Evolutionary conservation across 306 rosid genomes (phyloP).

Genomic region (Rubus parviflorus): DNA sequence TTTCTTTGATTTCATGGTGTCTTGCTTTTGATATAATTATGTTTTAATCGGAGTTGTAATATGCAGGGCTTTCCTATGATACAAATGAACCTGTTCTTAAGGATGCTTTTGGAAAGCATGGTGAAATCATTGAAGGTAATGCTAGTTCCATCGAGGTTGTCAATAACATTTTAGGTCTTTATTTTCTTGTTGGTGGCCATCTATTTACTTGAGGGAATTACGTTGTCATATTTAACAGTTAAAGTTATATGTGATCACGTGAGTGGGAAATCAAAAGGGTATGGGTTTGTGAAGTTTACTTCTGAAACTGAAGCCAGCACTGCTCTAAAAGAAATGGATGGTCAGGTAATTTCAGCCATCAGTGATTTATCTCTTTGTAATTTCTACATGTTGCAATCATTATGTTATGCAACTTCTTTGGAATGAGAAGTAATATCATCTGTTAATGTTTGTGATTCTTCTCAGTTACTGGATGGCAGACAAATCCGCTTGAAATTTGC

Average conservation of each 20-base stretch:
- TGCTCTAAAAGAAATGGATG: constrained; percentile 53
- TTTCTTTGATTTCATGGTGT: background rate
- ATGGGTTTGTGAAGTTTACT: constrained; percentile 57
- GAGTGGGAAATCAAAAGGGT: constrained; percentile 64
- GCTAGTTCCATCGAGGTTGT: background rate
- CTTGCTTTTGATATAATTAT: background rate
- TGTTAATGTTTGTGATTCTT: constrained; percentile 1
- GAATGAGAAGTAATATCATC: background rate
- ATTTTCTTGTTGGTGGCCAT: background rate
- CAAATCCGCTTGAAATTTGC: constrained; percentile 53
- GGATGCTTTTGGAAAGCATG: constrained; percentile 52
- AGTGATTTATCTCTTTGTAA: background rate
- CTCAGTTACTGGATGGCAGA: constrained; percentile 58
- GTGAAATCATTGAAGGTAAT: constrained; percentile 64
- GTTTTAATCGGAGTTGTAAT: background rate
- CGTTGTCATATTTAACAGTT: constrained; percentile 28
- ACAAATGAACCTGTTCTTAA: constrained; percentile 64
- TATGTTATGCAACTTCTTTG: background rate
- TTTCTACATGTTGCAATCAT: background rate
- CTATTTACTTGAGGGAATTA: constrained; percentile 4
- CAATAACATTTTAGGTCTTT: background rate
- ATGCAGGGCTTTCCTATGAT: constrained; percentile 59
- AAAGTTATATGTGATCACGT: constrained; percentile 63
- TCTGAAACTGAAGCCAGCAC: constrained; percentile 50
- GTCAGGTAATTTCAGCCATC: constrained; percentile 32